phyloP scores from a whole-genome alignment of 345 rosid species.

The Mallotus nudiflorus region DNA sequence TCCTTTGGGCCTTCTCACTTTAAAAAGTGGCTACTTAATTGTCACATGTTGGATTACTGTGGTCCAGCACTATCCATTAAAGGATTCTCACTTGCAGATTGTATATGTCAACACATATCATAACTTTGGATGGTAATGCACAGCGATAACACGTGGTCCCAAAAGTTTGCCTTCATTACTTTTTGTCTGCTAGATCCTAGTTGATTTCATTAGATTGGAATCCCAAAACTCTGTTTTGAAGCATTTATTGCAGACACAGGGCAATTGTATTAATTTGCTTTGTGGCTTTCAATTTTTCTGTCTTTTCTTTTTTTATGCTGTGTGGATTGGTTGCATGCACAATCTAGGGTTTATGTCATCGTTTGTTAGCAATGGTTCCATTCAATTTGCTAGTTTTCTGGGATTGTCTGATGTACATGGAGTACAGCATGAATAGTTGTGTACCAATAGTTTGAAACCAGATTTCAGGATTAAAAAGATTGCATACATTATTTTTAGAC shows the following conservation, averaged over 20 bases:
- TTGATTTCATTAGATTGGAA: not conserved
- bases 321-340: not conserved
- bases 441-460: not conserved
- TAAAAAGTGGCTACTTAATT: not conserved
- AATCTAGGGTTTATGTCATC: not conserved
- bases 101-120: not conserved
- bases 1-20: constrained; percentile 1
- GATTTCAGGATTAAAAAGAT: not conserved
- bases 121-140: constrained; percentile 1
- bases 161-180: not conserved
- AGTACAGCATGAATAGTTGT: not conserved
- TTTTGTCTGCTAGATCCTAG: not conserved
- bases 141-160: constrained; percentile 8
- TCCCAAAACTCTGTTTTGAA: not conserved
- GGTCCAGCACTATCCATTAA: constrained; percentile 11
- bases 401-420: no score
- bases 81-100: not conserved
- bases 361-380: not conserved
- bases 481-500: not conserved
- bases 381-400: not conserved
- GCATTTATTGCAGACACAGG: not conserved
- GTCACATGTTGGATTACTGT: not conserved
- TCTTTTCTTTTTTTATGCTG: not conserved
- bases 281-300: not conserved
- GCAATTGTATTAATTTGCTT: not conserved